phyloP scores from a whole-genome alignment of 495 filamentous ascomycete genomes.

The Aspergillus conjunctus region DNA sequence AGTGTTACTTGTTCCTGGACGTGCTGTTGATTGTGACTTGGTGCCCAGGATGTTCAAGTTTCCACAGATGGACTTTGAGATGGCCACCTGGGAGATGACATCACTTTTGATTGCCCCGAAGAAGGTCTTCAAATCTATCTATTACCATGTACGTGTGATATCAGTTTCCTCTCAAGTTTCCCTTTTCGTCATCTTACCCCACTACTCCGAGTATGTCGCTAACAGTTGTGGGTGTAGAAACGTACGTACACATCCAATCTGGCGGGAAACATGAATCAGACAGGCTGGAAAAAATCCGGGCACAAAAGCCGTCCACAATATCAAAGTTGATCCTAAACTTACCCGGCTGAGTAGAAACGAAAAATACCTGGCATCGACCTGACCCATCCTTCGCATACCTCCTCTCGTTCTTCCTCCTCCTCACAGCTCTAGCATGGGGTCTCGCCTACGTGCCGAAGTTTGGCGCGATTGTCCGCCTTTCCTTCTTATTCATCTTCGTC shows the following conservation, averaged over 20 bases:
- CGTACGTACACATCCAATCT: conserved; percentile 43
- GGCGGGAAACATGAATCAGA: neutral
- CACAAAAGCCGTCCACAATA: no score
- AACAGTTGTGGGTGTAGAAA: conserved; percentile 49
- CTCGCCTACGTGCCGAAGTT: conserved; percentile 65
- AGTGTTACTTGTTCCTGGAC: neutral
- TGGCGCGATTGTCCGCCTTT: conserved; percentile 58
- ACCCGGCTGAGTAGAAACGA: conserved; percentile 58
- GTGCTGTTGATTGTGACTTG: conserved; percentile 14
- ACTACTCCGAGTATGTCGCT: neutral
- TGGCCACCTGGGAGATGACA: conserved; percentile 82
- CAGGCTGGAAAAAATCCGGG: neutral
- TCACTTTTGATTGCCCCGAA: conserved; percentile 71
- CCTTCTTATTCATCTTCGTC: conserved; percentile 64
- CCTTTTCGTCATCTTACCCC: conserved; percentile 6
- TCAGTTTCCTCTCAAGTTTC: neutral
- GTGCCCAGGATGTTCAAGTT: conserved; percentile 61
- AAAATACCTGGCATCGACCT: conserved; percentile 76
- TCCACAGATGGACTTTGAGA: conserved; percentile 71
- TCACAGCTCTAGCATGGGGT: conserved; percentile 74
- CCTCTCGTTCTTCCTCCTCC: conserved; percentile 70
- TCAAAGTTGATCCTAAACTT: neutral
- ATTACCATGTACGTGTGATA: conserved; percentile 63
- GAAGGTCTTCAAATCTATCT: conserved; percentile 76
- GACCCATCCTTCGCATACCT: conserved; percentile 80